Evolutionary conservation across 1,139 yeast species (phyloP).

Genomic region (Blastobotrys apis): DNA sequence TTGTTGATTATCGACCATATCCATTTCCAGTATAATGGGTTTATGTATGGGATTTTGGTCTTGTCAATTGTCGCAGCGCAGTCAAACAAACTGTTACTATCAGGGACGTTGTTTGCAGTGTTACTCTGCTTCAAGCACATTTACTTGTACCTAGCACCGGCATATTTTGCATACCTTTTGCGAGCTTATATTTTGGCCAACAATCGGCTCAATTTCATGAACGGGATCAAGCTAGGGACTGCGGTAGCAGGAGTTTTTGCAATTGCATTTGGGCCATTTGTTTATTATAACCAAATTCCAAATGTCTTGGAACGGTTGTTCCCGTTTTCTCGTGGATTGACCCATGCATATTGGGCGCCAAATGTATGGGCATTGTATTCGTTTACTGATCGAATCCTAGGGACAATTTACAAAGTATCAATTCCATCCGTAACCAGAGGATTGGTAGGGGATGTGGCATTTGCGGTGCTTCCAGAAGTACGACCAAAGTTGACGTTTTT

Average conservation of each 20-base stretch:
- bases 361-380: conserved; percentile 95
- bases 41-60: conserved; percentile 80
- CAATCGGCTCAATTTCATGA: conserved; percentile 45
- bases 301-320: conserved; percentile 67
- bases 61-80: conserved; percentile 70
- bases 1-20: conserved; percentile 83
- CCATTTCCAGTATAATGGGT: conserved; percentile 92
- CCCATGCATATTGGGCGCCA: conserved; percentile 99
- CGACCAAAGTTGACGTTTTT: conserved; percentile 73
- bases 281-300: conserved; percentile 58
- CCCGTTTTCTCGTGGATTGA: conserved; percentile 92
- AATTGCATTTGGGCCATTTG: conserved; percentile 78
- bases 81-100: conserved; percentile 49
- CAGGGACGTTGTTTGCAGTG: conserved; percentile 71
- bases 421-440: conserved; percentile 64
- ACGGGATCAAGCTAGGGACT: conserved; percentile 56
- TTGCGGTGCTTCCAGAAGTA: conserved; percentile 73
- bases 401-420: conserved; percentile 41
- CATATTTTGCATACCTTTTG: conserved; percentile 75
- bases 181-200: conserved; percentile 58
- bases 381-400: conserved; percentile 69
- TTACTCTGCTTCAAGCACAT: conserved; percentile 92
- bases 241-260: conserved; percentile 62
- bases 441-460: conserved; percentile 83
- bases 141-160: conserved; percentile 89